Percentiles rank a stretch among this genome's conserved stretches.
phyloP scores from a whole-genome alignment of 2,329 filamentous ascomycete species.

The Capronia coronata region DNA sequence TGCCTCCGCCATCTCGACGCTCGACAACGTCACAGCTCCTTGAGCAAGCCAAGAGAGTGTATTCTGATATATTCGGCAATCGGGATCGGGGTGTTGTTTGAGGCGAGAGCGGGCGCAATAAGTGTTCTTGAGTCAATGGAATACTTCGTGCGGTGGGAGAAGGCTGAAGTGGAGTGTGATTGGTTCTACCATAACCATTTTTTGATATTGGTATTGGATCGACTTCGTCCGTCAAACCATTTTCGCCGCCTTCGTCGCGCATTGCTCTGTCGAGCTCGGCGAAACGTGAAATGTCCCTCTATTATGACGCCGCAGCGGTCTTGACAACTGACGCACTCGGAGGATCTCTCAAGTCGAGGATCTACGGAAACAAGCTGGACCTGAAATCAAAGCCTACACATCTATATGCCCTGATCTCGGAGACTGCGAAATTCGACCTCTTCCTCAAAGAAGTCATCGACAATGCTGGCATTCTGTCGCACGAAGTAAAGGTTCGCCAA shows the following conservation, averaged over 20 bases:
- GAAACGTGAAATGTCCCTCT: constrained; percentile 68
- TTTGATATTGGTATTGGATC: no score
- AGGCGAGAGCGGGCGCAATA: no score
- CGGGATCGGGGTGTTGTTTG: no score
- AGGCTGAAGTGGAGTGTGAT: neutral
- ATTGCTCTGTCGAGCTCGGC: no score
- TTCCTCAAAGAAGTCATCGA: constrained; percentile 88
- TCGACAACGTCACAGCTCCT: neutral
- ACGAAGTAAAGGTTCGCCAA: constrained; percentile 70
- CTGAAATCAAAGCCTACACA: constrained; percentile 73
- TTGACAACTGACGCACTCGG: constrained; percentile 52
- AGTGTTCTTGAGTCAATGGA: neutral
- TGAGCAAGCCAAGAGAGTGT: no score
- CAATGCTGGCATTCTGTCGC: constrained; percentile 63
- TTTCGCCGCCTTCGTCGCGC: no score
- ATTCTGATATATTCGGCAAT: no score
- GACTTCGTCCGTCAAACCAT: no score
- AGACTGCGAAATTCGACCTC: constrained; percentile 83
- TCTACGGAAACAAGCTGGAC: constrained; percentile 65
- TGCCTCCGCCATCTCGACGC: constrained; percentile 1
- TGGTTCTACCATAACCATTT: no score
- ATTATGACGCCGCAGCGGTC: constrained; percentile 79
- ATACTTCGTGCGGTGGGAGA: no score
- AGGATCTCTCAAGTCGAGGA: constrained; percentile 77
- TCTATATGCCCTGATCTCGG: constrained; percentile 78